Percentiles rank a stretch among this genome's conserved stretches.
phyloP scores from a whole-genome alignment of 169 alveolate genomes.

The Cryptosporidium muris region DNA sequence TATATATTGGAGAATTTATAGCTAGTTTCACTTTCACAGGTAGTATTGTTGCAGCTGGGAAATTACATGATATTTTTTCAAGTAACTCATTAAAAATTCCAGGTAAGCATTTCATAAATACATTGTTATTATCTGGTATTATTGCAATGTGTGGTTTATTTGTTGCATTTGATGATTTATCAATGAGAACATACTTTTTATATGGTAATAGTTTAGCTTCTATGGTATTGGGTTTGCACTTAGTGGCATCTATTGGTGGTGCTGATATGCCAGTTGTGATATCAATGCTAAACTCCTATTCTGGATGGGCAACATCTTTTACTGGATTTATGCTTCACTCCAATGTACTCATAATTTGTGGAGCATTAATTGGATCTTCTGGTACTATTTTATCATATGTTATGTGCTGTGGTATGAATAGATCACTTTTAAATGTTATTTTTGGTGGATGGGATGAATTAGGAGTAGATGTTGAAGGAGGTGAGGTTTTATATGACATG shows the following conservation, averaged over 20 bases:
- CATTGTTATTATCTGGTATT: slow-evolving; percentile 72
- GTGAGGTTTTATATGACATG: slow-evolving; percentile 68
- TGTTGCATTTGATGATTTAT: slow-evolving; percentile 29
- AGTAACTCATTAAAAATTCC: slow-evolving; percentile 82
- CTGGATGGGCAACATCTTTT: slow-evolving; percentile 93
- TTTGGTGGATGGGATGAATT: slow-evolving; percentile 87
- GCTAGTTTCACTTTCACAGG: slow-evolving; percentile 94
- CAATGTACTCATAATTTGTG: slow-evolving; percentile 89
- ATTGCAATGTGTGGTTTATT: slow-evolving; percentile 75
- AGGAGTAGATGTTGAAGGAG: slow-evolving; percentile 74
- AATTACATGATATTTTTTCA: slow-evolving; percentile 86
- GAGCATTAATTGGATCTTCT: slow-evolving; percentile 93
- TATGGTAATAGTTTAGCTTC: slow-evolving; percentile 76
- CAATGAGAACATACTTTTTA: slow-evolving; percentile 70
- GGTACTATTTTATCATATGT: slow-evolving; percentile 93
- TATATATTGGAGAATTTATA: slow-evolving; percentile 85
- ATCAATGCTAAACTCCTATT: slow-evolving; percentile 91
- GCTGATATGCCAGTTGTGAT: slow-evolving; percentile 96
- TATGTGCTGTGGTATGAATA: slow-evolving; percentile 94
- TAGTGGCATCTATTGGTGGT: slow-evolving; percentile 91
- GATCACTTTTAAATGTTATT: slow-evolving; percentile 86
- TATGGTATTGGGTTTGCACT: slow-evolving; percentile 85
- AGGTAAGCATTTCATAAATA: slow-evolving; percentile 80
- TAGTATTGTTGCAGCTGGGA: slow-evolving; percentile 91
- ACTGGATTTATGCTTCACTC: slow-evolving; percentile 91